phyloP scores from a whole-genome alignment of 179 eudicot genomes.

The Dionaea muscipula region DNA sequence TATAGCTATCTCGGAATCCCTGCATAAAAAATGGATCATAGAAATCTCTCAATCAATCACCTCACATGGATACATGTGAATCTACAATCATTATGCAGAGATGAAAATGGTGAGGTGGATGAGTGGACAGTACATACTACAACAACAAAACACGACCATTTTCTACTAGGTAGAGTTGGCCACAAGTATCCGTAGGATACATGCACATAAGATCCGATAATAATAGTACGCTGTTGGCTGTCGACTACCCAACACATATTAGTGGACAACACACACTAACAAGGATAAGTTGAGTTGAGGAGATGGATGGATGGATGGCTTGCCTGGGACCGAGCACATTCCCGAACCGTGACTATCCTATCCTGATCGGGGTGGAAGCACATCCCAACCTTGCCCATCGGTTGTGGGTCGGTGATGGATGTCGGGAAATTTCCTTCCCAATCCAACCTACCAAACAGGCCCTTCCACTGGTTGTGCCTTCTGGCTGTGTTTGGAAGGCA shows the following conservation, averaged over 20 bases:
- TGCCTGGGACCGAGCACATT: constrained; percentile 94
- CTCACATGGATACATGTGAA: no score
- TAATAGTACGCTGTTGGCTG: no score
- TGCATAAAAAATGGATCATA: constrained; percentile 18
- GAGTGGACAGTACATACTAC: no score
- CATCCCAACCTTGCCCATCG: constrained; percentile 99
- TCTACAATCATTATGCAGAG: not conserved
- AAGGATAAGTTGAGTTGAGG: not conserved
- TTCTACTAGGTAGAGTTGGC: no score
- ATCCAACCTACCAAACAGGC: constrained; percentile 78
- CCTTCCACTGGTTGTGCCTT: constrained; percentile 97
- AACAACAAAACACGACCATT: no score
- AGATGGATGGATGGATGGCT: constrained; percentile 5
- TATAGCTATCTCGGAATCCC: constrained; percentile 86
- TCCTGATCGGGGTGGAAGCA: constrained; percentile 97
- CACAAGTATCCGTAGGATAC: no score
- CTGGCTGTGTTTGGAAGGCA: constrained; percentile 88
- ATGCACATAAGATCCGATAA: no score
- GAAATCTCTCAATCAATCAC: no score
- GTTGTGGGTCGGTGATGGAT: constrained; percentile 87
- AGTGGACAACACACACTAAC: not conserved
- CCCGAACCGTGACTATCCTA: constrained; percentile 83
- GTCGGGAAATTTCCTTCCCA: constrained; percentile 98
- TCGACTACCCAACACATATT: no score
- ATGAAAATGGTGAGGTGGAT: not conserved